phyloP scores from a whole-genome alignment of 2,329 filamentous ascomycete genomes.

The Delphinella strobiligena region DNA sequence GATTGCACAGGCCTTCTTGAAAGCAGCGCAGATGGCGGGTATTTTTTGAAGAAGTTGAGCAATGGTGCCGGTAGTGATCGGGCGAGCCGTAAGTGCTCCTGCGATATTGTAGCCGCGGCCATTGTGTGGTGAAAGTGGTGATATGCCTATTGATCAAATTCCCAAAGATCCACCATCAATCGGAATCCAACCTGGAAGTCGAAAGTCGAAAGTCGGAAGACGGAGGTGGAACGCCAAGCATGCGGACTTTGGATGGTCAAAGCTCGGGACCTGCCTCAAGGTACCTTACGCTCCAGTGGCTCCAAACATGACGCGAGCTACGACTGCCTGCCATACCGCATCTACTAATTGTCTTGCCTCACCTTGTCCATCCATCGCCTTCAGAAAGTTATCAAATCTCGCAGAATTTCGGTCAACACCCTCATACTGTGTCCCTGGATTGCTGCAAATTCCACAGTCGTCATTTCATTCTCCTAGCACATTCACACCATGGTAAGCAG shows the following conservation, averaged over 20 bases:
- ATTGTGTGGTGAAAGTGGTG: constrained; percentile 1
- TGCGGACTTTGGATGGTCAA: too few relatives aligned
- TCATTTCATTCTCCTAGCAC: neutral
- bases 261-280: too few relatives aligned
- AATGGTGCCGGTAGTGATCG: constrained; percentile 65
- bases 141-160: constrained; percentile 1
- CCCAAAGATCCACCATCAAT: neutral
- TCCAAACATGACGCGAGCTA: too few relatives aligned
- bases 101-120: constrained; percentile 7
- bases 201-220: neutral
- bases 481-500: constrained; percentile 24
- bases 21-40: constrained; percentile 54
- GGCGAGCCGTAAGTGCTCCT: constrained; percentile 36
- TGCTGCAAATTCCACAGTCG: too few relatives aligned
- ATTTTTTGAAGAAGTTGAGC: constrained; percentile 77
- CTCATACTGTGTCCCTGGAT: too few relatives aligned
- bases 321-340: too few relatives aligned
- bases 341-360: too few relatives aligned
- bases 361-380: too few relatives aligned
- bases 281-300: too few relatives aligned
- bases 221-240: neutral
- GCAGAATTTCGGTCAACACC: too few relatives aligned
- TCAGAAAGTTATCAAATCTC: too few relatives aligned
- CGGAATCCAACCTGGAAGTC: neutral
- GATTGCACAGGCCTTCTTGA: constrained; percentile 17